Conservation (phyloP, 805 yeast species). For the Pichia kluyveri region DNA sequence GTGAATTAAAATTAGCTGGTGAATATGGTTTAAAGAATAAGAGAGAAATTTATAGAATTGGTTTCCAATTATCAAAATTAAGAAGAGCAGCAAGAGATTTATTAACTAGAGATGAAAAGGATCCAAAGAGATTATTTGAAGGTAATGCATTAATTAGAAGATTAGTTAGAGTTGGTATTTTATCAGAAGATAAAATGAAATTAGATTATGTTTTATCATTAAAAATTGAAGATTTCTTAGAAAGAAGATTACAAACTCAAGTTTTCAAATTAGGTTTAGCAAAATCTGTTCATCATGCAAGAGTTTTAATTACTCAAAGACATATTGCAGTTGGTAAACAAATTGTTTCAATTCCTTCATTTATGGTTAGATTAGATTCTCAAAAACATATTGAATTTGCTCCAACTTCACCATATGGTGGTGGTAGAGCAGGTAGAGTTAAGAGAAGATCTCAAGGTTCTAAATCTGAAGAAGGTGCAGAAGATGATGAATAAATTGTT, state of each 20-base stretch:
- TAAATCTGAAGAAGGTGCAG: conserved; percentile 64
- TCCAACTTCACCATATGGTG: conserved; percentile 99
- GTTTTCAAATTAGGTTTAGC: conserved; percentile 99
- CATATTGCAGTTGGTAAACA: conserved; percentile 99
- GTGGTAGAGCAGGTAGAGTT: conserved; percentile 99
- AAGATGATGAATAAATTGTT: conserved; percentile 43
- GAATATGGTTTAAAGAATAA: conserved; percentile 99
- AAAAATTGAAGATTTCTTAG: conserved; percentile 97
- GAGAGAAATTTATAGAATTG: conserved; percentile 99
- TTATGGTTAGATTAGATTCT: conserved; percentile 99
- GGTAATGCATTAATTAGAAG: conserved; percentile 99
- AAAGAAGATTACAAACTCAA: conserved; percentile 99
- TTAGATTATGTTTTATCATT: conserved; percentile 99
- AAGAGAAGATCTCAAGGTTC: conserved; percentile 84
- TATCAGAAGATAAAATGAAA: conserved; percentile 98
- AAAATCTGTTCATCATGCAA: conserved; percentile 99
- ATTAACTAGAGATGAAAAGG: conserved; percentile 99
- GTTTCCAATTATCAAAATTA: conserved; percentile 97
- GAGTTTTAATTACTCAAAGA: conserved; percentile 97
- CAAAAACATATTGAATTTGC: conserved; percentile 99
- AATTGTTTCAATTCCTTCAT: conserved; percentile 96
- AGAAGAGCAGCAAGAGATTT: conserved; percentile 99
- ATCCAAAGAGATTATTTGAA: conserved; percentile 99
- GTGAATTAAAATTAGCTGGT: conserved; percentile 99
- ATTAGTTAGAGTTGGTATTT: conserved; percentile 98